Percentiles rank a stretch among this genome's conserved stretches.
phyloP scores from a whole-genome alignment of 257 asterid genomes.

The Prunella vulgaris region DNA sequence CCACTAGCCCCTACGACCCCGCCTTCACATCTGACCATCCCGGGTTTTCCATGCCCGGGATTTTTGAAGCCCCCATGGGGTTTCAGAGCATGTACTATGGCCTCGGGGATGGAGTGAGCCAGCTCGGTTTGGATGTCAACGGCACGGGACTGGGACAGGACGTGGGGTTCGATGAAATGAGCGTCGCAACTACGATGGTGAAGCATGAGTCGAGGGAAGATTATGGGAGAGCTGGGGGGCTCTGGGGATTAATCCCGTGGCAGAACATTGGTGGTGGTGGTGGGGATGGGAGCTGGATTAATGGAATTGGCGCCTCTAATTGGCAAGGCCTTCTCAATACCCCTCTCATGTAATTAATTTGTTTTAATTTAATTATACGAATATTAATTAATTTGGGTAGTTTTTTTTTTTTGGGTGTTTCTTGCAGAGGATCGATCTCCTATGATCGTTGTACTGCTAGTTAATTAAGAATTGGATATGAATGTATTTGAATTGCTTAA shows the following conservation, averaged over 20 bases:
- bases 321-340: conserved; percentile 77
- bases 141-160: conserved; percentile 29
- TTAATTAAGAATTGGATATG: background rate
- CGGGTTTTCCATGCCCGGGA: conserved; percentile 22
- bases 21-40: conserved; percentile 3
- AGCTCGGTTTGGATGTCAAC: conserved; percentile 21
- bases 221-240: conserved; percentile 45
- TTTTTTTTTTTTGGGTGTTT: background rate
- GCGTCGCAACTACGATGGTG: conserved; percentile 20
- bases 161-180: conserved; percentile 37
- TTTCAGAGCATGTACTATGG: conserved; percentile 38
- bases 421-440: background rate
- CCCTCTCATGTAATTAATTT: conserved; percentile 49
- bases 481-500: background rate
- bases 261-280: conserved; percentile 23
- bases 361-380: background rate
- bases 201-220: conserved; percentile 53
- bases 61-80: conserved; percentile 37
- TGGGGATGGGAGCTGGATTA: conserved; percentile 45
- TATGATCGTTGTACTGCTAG: background rate
- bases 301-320: conserved; percentile 44
- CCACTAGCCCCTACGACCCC: conserved; percentile 2
- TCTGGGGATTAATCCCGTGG: no score
- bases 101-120: conserved; percentile 10
- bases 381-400: background rate